A percentile compares a stretch with the other conserved stretches of the same genome.
These are phyloP conservation scores for Zymoseptoria crescenta DNA, from an alignment of 2,329 filamentous ascomycete species.

Conservation along the genomic window DNA sequence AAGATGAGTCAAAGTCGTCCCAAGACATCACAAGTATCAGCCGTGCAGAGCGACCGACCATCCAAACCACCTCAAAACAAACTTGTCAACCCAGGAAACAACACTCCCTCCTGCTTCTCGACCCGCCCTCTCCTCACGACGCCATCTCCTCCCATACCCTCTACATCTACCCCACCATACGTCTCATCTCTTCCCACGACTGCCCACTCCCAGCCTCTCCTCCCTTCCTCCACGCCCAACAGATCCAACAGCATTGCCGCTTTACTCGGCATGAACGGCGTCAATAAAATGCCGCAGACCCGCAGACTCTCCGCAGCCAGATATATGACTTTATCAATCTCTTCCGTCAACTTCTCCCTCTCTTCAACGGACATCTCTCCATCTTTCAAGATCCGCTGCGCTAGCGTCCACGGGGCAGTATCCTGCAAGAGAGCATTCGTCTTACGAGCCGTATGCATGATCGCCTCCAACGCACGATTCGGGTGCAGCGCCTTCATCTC, in stretches of 20 bases:
- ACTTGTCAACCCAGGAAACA: slow-evolving; percentile 44
- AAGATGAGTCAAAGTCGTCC: too few species aligned
- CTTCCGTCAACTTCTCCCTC: slow-evolving; percentile 27
- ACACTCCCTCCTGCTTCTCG: slow-evolving; percentile 27
- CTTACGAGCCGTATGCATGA: slow-evolving; percentile 55
- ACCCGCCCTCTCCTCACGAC: not conserved
- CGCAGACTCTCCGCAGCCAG: slow-evolving; percentile 68
- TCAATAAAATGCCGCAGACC: slow-evolving; percentile 72
- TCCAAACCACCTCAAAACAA: slow-evolving; percentile 11
- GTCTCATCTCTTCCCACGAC: slow-evolving; percentile 54
- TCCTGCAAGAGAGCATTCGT: slow-evolving; percentile 61
- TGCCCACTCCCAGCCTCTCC: slow-evolving; percentile 58
- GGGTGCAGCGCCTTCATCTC: slow-evolving; percentile 60
- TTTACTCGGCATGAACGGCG: slow-evolving; percentile 84
- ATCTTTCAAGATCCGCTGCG: slow-evolving; percentile 23
- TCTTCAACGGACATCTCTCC: slow-evolving; percentile 12
- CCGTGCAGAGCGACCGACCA: not conserved
- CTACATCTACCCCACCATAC: slow-evolving; percentile 52
- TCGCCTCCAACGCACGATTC: slow-evolving; percentile 54
- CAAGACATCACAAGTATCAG: too few species aligned
- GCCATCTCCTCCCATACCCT: not conserved
- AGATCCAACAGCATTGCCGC: slow-evolving; percentile 64
- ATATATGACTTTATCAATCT: slow-evolving; percentile 58
- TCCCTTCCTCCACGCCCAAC: slow-evolving; percentile 59
- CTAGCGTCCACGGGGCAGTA: slow-evolving; percentile 59